Evolutionary conservation across 495 filamentous ascomycete species (phyloP).

Genomic region (Penicillium diatomitis): DNA sequence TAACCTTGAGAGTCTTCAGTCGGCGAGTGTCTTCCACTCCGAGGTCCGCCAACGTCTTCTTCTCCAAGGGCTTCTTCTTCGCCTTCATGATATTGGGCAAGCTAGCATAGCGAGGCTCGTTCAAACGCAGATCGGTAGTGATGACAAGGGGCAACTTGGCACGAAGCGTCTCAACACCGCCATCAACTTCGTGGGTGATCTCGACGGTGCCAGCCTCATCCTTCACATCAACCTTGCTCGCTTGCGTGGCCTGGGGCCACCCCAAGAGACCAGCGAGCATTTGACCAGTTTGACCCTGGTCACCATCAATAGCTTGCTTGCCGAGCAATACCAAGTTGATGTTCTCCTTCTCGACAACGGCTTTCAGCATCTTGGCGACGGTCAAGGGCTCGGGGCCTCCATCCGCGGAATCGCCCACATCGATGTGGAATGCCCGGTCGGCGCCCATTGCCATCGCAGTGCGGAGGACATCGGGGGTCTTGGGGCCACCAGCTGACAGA

Average conservation of each 20-base stretch:
- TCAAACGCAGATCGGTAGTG: conserved; percentile 89
- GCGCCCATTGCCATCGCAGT: conserved; percentile 99
- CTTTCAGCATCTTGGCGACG: conserved; percentile 79
- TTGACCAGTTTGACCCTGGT: conserved; percentile 92
- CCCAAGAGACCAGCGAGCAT: conserved; percentile 90
- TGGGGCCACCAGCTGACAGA: conserved; percentile 77
- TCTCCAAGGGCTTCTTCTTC: conserved; percentile 97
- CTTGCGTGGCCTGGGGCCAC: conserved; percentile 93
- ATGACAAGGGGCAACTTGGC: conserved; percentile 82
- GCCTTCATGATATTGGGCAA: conserved; percentile 99
- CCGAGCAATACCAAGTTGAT: conserved; percentile 87
- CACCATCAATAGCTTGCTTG: conserved; percentile 97
- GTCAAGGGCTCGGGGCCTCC: conserved; percentile 74
- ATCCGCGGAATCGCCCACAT: conserved; percentile 45
- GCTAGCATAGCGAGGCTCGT: conserved; percentile 90
- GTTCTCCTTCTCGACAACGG: conserved; percentile 69
- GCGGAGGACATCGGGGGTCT: conserved; percentile 76
- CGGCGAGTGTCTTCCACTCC: conserved; percentile 63
- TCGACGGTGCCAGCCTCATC: conserved; percentile 47
- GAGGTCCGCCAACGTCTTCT: conserved; percentile 75
- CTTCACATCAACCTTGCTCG: conserved; percentile 67
- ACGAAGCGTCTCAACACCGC: conserved; percentile 81
- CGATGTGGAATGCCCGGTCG: conserved; percentile 80
- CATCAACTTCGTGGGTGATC: conserved; percentile 89
- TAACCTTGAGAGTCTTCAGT: conserved; percentile 82